Percentiles rank a stretch among this genome's conserved stretches.
phyloP scores from a whole-genome alignment of 306 rosid species.

The Alnus rubra region DNA sequence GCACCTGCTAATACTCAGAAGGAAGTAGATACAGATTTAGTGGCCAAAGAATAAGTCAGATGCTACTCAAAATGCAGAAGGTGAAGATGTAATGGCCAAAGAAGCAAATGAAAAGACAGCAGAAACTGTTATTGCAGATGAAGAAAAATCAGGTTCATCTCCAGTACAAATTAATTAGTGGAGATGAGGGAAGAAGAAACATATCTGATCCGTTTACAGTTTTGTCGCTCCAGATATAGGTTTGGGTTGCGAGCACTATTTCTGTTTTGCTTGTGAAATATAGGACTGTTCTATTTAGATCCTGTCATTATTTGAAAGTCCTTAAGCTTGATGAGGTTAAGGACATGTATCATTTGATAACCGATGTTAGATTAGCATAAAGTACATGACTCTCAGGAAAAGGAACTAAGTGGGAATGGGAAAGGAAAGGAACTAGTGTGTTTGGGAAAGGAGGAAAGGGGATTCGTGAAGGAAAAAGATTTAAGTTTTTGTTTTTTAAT shows the following conservation, averaged over 20 bases:
- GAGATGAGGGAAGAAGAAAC: too few species aligned
- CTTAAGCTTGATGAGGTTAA: background rate
- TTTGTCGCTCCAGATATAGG: background rate
- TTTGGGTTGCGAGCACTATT: background rate
- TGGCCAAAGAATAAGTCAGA: constrained; percentile 9
- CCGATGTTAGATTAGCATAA: too few species aligned
- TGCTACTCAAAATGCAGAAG: background rate
- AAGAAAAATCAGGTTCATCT: background rate
- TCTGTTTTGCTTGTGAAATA: background rate
- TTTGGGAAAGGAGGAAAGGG: too few species aligned
- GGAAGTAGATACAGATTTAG: constrained; percentile 14
- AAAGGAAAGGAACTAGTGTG: too few species aligned
- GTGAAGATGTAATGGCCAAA: background rate
- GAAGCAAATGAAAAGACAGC: constrained; percentile 17
- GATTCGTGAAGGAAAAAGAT: too few species aligned
- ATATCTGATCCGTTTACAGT: background rate
- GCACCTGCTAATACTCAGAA: constrained; percentile 15
- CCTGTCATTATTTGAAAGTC: background rate
- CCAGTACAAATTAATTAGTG: too few species aligned
- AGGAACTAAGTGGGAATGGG: too few species aligned
- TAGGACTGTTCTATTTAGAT: background rate
- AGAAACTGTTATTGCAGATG: background rate
- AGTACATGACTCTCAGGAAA: too few species aligned
- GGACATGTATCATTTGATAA: background rate
- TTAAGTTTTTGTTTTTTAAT: too few species aligned